A percentile compares a stretch with the other conserved stretches of the same genome.
Evolutionary conservation across 2,329 filamentous ascomycete species (phyloP).

Genomic region (Colletotrichum costaricense): DNA sequence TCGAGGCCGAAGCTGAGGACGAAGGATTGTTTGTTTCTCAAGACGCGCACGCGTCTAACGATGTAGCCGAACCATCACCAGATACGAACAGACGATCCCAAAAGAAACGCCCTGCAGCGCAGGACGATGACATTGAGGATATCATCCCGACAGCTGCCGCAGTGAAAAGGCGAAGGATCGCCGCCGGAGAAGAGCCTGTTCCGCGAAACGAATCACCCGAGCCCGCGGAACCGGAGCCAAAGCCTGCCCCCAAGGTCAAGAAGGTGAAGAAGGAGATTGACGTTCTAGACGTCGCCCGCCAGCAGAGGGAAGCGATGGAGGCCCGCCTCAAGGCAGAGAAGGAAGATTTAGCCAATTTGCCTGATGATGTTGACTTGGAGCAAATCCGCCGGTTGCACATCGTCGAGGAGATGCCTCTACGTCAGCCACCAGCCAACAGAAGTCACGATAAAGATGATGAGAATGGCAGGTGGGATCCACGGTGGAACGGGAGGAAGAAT

Average conservation of each 20-base stretch:
- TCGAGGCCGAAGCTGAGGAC: conserved; percentile 48
- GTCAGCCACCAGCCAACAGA: conserved; percentile 46
- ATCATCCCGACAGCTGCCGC: conserved; percentile 82
- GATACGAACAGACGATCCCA: conserved; percentile 42
- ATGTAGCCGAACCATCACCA: conserved; percentile 36
- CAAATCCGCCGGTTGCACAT: conserved; percentile 80
- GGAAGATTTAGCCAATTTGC: conserved; percentile 62
- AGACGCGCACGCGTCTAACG: conserved; percentile 39
- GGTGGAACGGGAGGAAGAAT: conserved; percentile 95
- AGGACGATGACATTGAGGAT: conserved; percentile 73
- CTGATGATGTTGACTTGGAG: conserved; percentile 76
- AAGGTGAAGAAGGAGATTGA: conserved; percentile 72
- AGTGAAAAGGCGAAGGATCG: conserved; percentile 81
- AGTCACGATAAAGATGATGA: conserved; percentile 63
- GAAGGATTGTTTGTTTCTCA: conserved; percentile 68
- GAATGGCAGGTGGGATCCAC: conserved; percentile 79
- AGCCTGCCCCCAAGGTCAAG: conserved; percentile 50
- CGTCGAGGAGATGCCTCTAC: conserved; percentile 80
- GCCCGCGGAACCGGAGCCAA: conserved; percentile 42
- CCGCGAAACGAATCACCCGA: conserved; percentile 42
- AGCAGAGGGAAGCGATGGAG: conserved; percentile 73
- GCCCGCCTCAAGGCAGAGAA: conserved; percentile 67
- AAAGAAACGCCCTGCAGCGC: conserved; percentile 59
- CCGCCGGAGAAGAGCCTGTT: conserved; percentile 62
- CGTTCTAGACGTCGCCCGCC: conserved; percentile 73